These are phyloP conservation scores for Pachysandra terminalis DNA, from an alignment of 164 flowering plant species.

Conservation along the genomic window DNA sequence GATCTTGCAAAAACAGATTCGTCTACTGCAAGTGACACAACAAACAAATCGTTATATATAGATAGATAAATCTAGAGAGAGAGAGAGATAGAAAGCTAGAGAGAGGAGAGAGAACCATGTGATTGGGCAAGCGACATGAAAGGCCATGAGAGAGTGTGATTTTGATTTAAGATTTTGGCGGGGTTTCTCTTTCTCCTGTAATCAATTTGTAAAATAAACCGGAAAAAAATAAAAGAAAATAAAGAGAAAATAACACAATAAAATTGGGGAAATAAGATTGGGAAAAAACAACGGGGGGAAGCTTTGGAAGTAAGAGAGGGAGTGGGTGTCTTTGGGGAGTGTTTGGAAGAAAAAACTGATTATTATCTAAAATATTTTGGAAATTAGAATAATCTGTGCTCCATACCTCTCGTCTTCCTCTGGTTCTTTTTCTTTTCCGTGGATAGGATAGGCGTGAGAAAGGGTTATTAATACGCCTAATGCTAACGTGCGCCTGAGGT, in stretches of 20 bases:
- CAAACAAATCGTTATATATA: slow-evolving; percentile 5
- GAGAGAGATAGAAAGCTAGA: slow-evolving; percentile 15
- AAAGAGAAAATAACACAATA: background rate
- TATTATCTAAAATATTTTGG: too few relatives aligned
- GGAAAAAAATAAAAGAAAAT: background rate
- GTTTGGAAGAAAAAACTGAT: too few relatives aligned
- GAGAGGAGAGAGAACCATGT: slow-evolving; percentile 59
- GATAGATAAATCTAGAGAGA: background rate
- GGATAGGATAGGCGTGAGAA: too few relatives aligned
- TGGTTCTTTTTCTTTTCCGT: too few relatives aligned
- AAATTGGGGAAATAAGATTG: background rate
- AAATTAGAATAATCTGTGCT: too few relatives aligned
- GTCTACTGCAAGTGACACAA: slow-evolving; percentile 37
- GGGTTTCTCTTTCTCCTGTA: slow-evolving; percentile 5
- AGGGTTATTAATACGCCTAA: too few relatives aligned
- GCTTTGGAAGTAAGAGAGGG: too few relatives aligned
- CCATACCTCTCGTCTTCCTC: too few relatives aligned
- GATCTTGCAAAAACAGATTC: slow-evolving; percentile 72
- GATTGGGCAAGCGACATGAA: slow-evolving; percentile 99
- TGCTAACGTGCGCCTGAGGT: too few relatives aligned
- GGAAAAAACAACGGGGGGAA: too few relatives aligned
- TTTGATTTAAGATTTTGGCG: slow-evolving; percentile 12
- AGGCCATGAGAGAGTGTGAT: slow-evolving; percentile 58
- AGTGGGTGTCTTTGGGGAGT: too few relatives aligned
- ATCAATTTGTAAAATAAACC: slow-evolving; percentile 4